Percentiles rank a stretch among this genome's conserved stretches.
Conservation (phyloP, 2,329 filamentous ascomycete species). For the Sporothrix brunneoviolacea region DNA sequence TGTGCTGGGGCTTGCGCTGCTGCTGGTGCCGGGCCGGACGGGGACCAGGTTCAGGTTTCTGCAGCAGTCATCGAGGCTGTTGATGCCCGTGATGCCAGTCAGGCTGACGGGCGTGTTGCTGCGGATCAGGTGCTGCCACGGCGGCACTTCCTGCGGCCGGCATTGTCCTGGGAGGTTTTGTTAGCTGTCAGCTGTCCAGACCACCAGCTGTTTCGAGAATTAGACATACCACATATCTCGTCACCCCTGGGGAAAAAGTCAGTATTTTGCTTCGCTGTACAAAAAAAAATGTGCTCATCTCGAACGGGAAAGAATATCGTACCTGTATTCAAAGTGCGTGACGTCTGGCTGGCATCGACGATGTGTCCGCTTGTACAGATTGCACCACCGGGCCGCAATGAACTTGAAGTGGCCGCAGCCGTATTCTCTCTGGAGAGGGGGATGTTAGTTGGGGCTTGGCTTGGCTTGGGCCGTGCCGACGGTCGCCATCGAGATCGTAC, state of each 20-base stretch:
- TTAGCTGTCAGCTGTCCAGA: no score
- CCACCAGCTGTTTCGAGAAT: no score
- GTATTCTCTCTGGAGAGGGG: constrained; percentile 23
- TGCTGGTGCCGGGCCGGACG: neutral
- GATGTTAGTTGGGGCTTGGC: no score
- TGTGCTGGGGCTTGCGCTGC: neutral
- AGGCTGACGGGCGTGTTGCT: constrained; percentile 20
- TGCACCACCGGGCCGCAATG: constrained; percentile 31
- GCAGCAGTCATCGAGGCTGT: constrained; percentile 13
- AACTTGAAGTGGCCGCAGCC: constrained; percentile 31
- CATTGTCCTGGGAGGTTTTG: constrained; percentile 32
- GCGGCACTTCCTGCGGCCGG: constrained; percentile 29
- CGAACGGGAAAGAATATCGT: neutral
- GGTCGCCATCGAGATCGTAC: constrained; percentile 30
- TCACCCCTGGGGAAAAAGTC: neutral
- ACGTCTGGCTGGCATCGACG: constrained; percentile 29
- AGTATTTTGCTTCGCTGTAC: no score
- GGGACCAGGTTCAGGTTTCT: neutral
- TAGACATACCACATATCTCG: neutral
- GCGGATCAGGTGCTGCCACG: constrained; percentile 33
- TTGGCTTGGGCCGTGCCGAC: neutral
- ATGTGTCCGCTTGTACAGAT: constrained; percentile 26
- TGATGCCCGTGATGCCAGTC: constrained; percentile 14
- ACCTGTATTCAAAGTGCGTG: constrained; percentile 29
- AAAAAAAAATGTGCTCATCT: no score